Evolutionary conservation across 2,329 filamentous ascomycete genomes (phyloP), one percentile per base, ranked within the genome.

Genomic region (Lizonia empirigonia): DNA sequence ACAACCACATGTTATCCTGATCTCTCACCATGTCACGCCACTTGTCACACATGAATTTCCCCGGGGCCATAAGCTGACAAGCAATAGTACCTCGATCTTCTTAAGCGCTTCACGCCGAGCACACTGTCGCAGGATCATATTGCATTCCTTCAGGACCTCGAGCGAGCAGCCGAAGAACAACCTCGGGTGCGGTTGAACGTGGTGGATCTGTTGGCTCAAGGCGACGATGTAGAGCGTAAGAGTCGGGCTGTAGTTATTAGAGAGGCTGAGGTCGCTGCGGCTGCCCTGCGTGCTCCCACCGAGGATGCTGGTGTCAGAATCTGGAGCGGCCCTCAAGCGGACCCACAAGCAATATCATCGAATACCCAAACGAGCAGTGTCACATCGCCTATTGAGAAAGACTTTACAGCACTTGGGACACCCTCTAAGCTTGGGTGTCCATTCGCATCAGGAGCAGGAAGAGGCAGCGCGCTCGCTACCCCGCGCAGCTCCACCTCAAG

Each of bases 351-450:
- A 36, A 38, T 60, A 22, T 50, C 59, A 44, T 58, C 62, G 29
- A 60, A 61, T 33, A 64, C 59, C 40, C 58, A 67, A 57, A 53
- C 64, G 54, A 60, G 75, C 70, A 68, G 68, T 46, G 68, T 72
- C 38, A 71, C 74, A 47, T 75, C 75, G 24, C 72, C 72, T 4
- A 63, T 96, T 68, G 92, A 96, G 76, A 88, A 89, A 75, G 92
- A 97, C 74, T 97, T 96, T 65, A 97, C 92, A 15, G 88, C 92
- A 26, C 80, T 87, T 69, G 92, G 92, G 54, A 90, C 85, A 66
- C 90, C 88, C 64, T 90, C 91, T 62, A 83, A 83, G 58, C 77
- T 97, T 42, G 84, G 85, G 60, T 97, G 92, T 74, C 92, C 92
- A 0, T 96, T 96, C 73, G 86, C 83, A 33, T 76, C 76, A 33